phyloP scores from a whole-genome alignment of 2,329 filamentous ascomycete genomes.

The Neofusicoccum ribis region DNA sequence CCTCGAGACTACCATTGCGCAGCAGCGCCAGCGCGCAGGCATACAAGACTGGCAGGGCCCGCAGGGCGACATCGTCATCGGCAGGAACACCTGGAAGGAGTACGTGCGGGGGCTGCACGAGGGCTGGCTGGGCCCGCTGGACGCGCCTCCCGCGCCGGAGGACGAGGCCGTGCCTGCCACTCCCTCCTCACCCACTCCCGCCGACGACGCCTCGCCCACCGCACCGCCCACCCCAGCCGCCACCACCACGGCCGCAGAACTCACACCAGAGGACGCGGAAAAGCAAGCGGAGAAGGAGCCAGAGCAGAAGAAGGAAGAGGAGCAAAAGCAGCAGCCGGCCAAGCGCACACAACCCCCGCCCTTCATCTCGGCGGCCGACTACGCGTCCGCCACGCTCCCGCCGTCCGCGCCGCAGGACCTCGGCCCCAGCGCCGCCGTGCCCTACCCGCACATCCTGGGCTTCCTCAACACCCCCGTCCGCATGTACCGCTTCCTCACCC shows the following conservation, averaged over 20 bases:
- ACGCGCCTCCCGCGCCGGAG: conserved; percentile 52
- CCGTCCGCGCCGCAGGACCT: conserved; percentile 68
- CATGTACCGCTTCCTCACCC: conserved; percentile 83
- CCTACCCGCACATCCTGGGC: conserved; percentile 86
- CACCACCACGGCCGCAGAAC: no score
- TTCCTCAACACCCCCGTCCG: conserved; percentile 88
- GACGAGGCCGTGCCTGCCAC: conserved; percentile 19
- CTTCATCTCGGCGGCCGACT: conserved; percentile 72
- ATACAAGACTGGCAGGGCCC: conserved; percentile 72
- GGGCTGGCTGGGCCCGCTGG: conserved; percentile 88
- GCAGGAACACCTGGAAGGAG: conserved; percentile 95
- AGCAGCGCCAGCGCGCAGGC: conserved; percentile 64
- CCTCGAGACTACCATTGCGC: conserved; percentile 62
- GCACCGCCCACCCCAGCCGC: conserved; percentile 3
- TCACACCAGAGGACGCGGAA: conserved; percentile 19
- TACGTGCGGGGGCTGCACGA: conserved; percentile 92
- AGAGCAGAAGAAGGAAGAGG: conserved; percentile 29
- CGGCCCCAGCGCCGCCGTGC: conserved; percentile 69
- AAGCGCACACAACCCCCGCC: conserved; percentile 63
- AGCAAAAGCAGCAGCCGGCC: conserved; percentile 43
- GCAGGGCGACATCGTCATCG: conserved; percentile 83
- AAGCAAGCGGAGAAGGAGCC: conserved; percentile 26
- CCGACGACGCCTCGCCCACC: conserved; percentile 39
- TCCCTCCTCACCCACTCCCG: neutral
- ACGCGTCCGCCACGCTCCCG: conserved; percentile 66